Base-by-base conservation (phyloP, 139 green algal species). In the Diplosphaera chodatii region DNA sequence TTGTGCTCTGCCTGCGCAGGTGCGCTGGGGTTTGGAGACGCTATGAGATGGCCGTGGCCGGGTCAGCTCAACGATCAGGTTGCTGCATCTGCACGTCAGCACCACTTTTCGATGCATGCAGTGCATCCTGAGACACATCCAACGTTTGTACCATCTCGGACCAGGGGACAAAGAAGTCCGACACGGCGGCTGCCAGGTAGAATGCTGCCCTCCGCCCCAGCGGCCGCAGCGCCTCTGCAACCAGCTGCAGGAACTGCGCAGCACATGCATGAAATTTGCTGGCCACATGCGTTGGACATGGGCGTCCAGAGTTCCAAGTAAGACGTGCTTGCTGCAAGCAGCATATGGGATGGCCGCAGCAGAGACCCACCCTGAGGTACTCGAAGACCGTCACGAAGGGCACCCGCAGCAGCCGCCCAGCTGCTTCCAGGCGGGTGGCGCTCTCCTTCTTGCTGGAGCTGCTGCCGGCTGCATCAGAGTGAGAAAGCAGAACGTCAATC, bases 111-210 rank as follows among this genome's bases (percentile, higher is more conserved):
- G 13, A 48, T 48, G 21, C 32, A 63, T 0, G 72, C 62, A 22
- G 55, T 66, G 0, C 5, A 2, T 31, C 1, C 83, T n/a, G n/a
- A n/a, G n/a, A n/a, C n/a, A n/a, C n/a, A n/a, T n/a, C n/a, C n/a
- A n/a, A n/a, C n/a, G n/a, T n/a, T n/a, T n/a, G 40, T 64, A 92
- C 85, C 90, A 98, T 86, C 0, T 90, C 48, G 4, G 64, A 59
- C 92, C 93, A 98, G 6, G 94, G 94, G 2, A 98, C 71, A 83
- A 94, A 98, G 69, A 98, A 98, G 84, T 99, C 95, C 18, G 89
- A 96, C 13, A 99, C 95, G 2, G 95, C 95, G 30, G 95, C 95
- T n/a, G 95, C 95, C n/a, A 98, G 79, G 84, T 97, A 98, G 41
- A 98, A 91, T 59, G 96, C 79, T 2, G 83, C 90, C 1, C 59